Evolutionary conservation across 1,284 basidiomycete genomes (phyloP).

Genomic region (Moesziomyces aphidis): DNA sequence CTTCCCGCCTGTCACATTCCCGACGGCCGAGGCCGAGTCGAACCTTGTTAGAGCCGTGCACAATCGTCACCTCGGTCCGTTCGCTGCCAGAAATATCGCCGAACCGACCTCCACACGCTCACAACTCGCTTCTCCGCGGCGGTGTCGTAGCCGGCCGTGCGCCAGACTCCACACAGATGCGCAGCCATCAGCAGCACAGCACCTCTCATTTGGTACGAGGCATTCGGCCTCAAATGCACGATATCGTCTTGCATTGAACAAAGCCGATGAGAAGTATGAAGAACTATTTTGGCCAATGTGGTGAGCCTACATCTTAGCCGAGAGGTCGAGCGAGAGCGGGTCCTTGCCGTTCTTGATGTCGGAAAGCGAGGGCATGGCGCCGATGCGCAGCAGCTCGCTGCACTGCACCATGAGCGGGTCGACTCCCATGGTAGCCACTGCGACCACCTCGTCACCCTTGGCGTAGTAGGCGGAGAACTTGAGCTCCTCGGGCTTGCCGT

Average conservation of each 20-base stretch:
- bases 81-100: background rate
- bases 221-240: too few relatives aligned
- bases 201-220: too few relatives aligned
- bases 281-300: too few relatives aligned
- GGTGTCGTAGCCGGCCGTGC: background rate
- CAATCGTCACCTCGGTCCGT: too few relatives aligned
- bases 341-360: constrained; percentile 76
- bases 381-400: constrained; percentile 82
- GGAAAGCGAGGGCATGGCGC: constrained; percentile 81
- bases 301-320: constrained; percentile 35
- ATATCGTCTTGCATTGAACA: too few relatives aligned
- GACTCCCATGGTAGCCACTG: constrained; percentile 85
- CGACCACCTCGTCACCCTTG: constrained; percentile 80
- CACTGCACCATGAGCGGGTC: constrained; percentile 85
- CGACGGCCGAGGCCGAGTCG: background rate
- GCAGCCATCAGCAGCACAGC: too few relatives aligned
- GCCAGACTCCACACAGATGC: too few relatives aligned
- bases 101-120: background rate
- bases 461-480: constrained; percentile 78
- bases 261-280: too few relatives aligned
- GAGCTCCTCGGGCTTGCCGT: constrained; percentile 81
- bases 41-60: background rate
- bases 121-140: background rate
- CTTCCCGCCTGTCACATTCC: background rate
- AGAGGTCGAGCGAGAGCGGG: constrained; percentile 38